A percentile compares a stretch with the other conserved stretches of the same genome.
phyloP scores from a whole-genome alignment of 192 early-diverging fungal species.

The Backusella parvicylindrica region DNA sequence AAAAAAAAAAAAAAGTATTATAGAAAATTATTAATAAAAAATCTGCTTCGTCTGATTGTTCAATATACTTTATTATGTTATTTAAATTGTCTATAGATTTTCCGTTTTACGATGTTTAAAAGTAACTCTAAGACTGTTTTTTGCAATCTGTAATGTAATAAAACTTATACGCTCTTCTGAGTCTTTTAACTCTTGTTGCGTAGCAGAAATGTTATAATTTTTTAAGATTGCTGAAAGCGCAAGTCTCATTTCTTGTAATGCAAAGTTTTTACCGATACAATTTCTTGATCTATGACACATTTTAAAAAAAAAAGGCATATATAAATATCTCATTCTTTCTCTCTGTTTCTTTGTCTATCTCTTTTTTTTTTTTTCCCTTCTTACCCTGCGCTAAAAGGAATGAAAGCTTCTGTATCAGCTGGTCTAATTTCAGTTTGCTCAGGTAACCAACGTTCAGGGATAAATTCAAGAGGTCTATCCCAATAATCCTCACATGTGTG shows the following conservation, averaged over 20 bases:
- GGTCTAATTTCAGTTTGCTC: not conserved
- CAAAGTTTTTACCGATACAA: conserved; percentile 53
- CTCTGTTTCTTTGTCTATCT: no score
- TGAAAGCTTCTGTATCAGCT: conserved; percentile 41
- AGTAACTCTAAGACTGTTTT: conserved; percentile 7
- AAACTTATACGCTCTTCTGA: conserved; percentile 48
- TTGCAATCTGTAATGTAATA: conserved; percentile 14
- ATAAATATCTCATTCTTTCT: not conserved
- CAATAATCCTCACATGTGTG: conserved; percentile 21
- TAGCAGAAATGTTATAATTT: conserved; percentile 38
- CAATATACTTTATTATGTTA: not conserved
- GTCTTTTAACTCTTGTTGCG: conserved; percentile 54
- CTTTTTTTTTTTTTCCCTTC: not conserved
- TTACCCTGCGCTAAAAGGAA: conserved; percentile 46
- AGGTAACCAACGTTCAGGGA: conserved; percentile 34
- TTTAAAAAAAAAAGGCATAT: not conserved
- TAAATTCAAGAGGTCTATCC: conserved; percentile 18
- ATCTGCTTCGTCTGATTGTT: not conserved
- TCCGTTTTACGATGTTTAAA: not conserved
- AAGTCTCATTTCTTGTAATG: conserved; percentile 49
- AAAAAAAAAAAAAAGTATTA: not conserved
- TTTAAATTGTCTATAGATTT: not conserved
- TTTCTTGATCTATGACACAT: conserved; percentile 37
- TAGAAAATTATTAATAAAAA: not conserved
- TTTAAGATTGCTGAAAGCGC: conserved; percentile 40